Conservation (phyloP, 2,329 filamentous ascomycete genomes). For the Claviceps sp. region DNA sequence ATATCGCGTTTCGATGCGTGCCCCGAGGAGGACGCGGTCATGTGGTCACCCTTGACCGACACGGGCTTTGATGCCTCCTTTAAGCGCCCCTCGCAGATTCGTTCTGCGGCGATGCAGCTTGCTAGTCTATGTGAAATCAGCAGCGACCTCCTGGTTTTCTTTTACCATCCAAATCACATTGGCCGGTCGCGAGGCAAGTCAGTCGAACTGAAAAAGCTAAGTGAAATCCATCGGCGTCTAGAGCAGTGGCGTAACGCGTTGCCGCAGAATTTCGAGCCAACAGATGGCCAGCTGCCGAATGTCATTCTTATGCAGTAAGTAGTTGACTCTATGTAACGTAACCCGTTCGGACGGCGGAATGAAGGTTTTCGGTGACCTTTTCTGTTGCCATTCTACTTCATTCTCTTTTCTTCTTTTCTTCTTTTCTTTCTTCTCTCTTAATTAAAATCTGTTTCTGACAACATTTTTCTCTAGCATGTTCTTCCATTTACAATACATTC, state of each 20-base stretch:
- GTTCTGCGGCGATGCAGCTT: conserved; percentile 70
- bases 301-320: conserved; percentile 74
- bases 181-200: conserved; percentile 57
- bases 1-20: conserved; percentile 86
- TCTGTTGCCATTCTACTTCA: too few species aligned
- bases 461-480: conserved; percentile 61
- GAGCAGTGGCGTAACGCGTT: conserved; percentile 80
- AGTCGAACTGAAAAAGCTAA: conserved; percentile 79
- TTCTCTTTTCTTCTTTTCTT: too few species aligned
- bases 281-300: conserved; percentile 77
- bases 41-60: conserved; percentile 84
- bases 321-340: neutral
- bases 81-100: conserved; percentile 68
- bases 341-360: neutral
- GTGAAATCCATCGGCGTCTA: conserved; percentile 77
- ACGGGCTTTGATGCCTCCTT: conserved; percentile 58
- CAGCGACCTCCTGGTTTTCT: conserved; percentile 75
- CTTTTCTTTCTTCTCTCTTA: neutral
- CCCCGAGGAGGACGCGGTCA: conserved; percentile 70
- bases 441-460: conserved; percentile 11
- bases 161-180: conserved; percentile 70
- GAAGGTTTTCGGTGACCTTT: neutral
- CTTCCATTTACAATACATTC: conserved; percentile 88
- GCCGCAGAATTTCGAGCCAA: conserved; percentile 76
- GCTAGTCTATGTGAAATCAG: conserved; percentile 84